Conservation (phyloP, 2,329 filamentous ascomycete genomes). For the Sphaceloma murrayae region DNA sequence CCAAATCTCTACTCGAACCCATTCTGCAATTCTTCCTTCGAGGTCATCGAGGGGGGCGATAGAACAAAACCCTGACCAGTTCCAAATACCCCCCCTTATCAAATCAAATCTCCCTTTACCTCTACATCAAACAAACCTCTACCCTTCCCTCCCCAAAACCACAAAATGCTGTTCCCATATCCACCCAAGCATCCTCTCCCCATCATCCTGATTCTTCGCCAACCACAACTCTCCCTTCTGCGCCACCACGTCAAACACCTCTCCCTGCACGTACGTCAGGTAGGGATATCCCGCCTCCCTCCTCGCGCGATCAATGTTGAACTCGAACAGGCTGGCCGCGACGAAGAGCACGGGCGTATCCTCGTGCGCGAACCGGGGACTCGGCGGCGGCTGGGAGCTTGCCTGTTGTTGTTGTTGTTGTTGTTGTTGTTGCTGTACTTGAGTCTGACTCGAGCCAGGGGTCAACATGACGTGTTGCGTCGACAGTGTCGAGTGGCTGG, state of each 20-base stretch:
- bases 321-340: constrained; percentile 89
- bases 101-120: not conserved
- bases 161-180: constrained; percentile 98
- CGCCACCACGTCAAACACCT: constrained; percentile 65
- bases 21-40: too few relatives aligned
- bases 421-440: constrained; percentile 13
- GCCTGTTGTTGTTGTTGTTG: not conserved
- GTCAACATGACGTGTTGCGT: constrained; percentile 4
- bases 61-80: too few relatives aligned
- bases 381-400: constrained; percentile 18
- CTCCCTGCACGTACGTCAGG: constrained; percentile 86
- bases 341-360: constrained; percentile 60
- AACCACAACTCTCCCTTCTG: constrained; percentile 98
- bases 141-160: constrained; percentile 13
- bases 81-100: not conserved
- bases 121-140: not conserved
- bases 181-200: constrained; percentile 72
- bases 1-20: too few relatives aligned
- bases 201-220: constrained; percentile 92
- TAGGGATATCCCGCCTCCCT: constrained; percentile 94
- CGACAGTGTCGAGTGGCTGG: constrained; percentile 14
- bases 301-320: constrained; percentile 88
- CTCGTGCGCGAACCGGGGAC: constrained; percentile 20
- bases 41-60: too few relatives aligned
- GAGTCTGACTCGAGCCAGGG: not conserved